Conservation (phyloP, 371 early-diverging fungal genomes). For the Mortierella sp. region DNA sequence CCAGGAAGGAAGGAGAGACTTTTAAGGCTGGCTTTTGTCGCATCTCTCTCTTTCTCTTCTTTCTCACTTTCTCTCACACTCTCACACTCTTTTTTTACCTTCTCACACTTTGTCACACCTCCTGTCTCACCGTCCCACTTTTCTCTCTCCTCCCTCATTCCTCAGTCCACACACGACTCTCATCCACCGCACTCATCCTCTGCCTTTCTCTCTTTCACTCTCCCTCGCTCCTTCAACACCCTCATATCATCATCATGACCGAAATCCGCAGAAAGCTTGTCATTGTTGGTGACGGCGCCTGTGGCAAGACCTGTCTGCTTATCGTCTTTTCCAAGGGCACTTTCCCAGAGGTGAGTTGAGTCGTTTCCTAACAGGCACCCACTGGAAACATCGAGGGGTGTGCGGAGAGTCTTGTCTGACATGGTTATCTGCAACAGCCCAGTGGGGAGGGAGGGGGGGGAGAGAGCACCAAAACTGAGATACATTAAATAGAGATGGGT, state of each 20-base stretch:
- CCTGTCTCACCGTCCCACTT: not conserved
- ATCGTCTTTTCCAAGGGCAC: constrained; percentile 93
- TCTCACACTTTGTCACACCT: not conserved
- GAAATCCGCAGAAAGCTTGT: constrained; percentile 96
- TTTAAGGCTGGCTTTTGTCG: no score
- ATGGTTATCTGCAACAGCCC: no score
- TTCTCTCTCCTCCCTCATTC: no score
- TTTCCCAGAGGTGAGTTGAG: constrained; percentile 88
- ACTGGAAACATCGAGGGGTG: no score
- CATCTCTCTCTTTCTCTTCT: constrained; percentile 6
- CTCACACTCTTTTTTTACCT: not conserved
- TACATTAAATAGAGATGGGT: no score
- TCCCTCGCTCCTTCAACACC: no score
- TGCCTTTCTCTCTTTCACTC: not conserved
- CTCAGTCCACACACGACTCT: not conserved
- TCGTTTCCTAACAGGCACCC: no score
- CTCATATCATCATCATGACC: constrained; percentile 61
- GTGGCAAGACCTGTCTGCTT: constrained; percentile 97
- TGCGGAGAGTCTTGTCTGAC: no score
- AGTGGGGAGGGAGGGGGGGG: no score
- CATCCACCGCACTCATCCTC: not conserved
- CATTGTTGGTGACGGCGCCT: constrained; percentile 97
- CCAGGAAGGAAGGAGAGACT: no score
- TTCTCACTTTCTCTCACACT: not conserved
- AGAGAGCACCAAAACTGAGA: no score